Evolutionary conservation across 768 basidiomycete species (phyloP).

Genomic region (Candolleomyces efflorescens): DNA sequence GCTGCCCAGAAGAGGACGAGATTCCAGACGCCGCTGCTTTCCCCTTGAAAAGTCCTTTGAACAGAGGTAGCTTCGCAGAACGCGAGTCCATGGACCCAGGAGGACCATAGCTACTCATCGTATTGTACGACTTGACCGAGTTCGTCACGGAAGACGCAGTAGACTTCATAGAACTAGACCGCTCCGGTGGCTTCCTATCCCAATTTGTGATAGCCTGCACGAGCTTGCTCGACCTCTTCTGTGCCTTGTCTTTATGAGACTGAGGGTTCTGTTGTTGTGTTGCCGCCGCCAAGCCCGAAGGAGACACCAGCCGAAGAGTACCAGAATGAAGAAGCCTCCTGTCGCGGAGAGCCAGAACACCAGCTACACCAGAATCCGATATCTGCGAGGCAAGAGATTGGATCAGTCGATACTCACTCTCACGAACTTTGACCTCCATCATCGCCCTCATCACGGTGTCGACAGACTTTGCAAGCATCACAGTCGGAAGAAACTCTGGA

Average conservation of each 20-base stretch:
- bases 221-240: constrained; percentile 27
- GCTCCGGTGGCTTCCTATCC: constrained; percentile 29
- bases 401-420: constrained; percentile 80
- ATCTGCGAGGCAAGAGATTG: constrained; percentile 58
- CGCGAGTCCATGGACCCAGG: constrained; percentile 11
- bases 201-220: constrained; percentile 39
- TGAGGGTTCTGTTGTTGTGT: neutral
- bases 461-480: constrained; percentile 61
- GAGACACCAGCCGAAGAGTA: constrained; percentile 39
- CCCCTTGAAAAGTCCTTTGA: constrained; percentile 12
- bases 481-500: constrained; percentile 64
- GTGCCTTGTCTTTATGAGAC: constrained; percentile 3
- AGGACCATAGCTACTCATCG: constrained; percentile 8
- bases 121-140: constrained; percentile 7
- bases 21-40: neutral
- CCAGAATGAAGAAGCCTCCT: constrained; percentile 74
- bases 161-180: constrained; percentile 36
- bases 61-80: constrained; percentile 22
- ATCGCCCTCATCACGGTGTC: constrained; percentile 72
- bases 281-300: neutral
- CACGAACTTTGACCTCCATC: constrained; percentile 80
- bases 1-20: neutral
- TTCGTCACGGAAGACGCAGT: constrained; percentile 18
- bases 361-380: constrained; percentile 49
- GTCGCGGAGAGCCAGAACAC: constrained; percentile 62